phyloP scores from a whole-genome alignment of 2,329 filamentous ascomycete genomes.

The Colletotrichum spinosum region DNA sequence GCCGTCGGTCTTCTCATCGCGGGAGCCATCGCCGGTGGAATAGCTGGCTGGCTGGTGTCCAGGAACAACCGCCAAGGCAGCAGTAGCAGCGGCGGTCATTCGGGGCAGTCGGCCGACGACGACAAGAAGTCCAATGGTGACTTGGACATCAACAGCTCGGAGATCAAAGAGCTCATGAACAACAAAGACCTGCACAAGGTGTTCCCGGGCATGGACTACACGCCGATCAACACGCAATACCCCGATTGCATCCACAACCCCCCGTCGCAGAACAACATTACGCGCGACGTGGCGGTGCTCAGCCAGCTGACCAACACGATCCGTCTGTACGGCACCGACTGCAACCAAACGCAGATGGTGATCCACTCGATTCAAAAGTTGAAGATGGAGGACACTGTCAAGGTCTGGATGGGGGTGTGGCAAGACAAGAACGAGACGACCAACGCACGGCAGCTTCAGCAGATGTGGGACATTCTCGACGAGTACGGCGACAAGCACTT shows the following conservation, averaged over 20 bases:
- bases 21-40: conserved; percentile 78
- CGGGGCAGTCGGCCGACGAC: conserved; percentile 64
- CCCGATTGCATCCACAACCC: conserved; percentile 82
- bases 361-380: conserved; percentile 83
- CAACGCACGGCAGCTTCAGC: conserved; percentile 81
- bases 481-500: conserved; percentile 76
- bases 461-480: conserved; percentile 88
- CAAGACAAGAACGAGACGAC: conserved; percentile 87
- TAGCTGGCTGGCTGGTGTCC: conserved; percentile 78
- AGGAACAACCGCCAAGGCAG: conserved; percentile 56
- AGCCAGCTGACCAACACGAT: conserved; percentile 90
- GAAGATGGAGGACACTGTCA: conserved; percentile 77
- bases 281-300: conserved; percentile 88
- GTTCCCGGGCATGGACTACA: conserved; percentile 96
- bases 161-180: conserved; percentile 85
- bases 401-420: conserved; percentile 96
- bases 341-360: conserved; percentile 96
- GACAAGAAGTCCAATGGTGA: conserved; percentile 75
- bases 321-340: conserved; percentile 93
- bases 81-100: conserved; percentile 42
- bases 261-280: conserved; percentile 94
- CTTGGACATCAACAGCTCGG: conserved; percentile 76
- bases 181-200: conserved; percentile 89
- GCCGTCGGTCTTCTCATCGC: conserved; percentile 71
- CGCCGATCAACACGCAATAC: conserved; percentile 90